Evolutionary conservation across 177 flowering plant genomes (phyloP), one percentile per base, ranked within the genome.

Genomic region (Vitis hybrid): DNA sequence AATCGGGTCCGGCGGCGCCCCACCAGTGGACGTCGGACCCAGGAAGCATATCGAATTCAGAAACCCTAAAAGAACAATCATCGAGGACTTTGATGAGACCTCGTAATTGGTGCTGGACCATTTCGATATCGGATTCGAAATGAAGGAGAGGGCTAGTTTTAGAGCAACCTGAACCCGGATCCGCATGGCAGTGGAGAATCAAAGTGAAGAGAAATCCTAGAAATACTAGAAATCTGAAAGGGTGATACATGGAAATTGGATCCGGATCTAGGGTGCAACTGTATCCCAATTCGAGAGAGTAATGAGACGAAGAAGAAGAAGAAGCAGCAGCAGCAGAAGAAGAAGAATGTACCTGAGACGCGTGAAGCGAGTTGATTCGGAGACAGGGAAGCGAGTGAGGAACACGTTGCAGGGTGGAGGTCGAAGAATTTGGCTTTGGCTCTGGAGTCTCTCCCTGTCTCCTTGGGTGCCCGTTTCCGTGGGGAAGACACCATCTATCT

Each of bases 21-120:
- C 99, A 90, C 93, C 93, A 95, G 35, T 69, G 82, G 48, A 95
- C 98, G 70, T 91, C 91, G 14, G 87, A 75, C 11, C 98, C 99
- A 18, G 83, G 59, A 4, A 95, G 79, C 99, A 95, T 95, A 71
- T 95, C 97, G 59, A 95, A 95, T 50, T 83, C 80, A 51, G 85
- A 79, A 67, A 95, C 92, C 79, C 74, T 70, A 79, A 95, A 95
- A 0, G 99, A 91, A 70, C 99, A 95, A 59, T 84, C 89, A 71
- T 91, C 91, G 27, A 90, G 9, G 0, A 93, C 17, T 3, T 68
- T 77, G 62, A 95, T 50, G 7, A 77, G 61, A 0, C 99, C 99
- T 64, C 99, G 78, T 57, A 95, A 57, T 58, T 95, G 97, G 76
- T 95, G 97, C 71, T 90, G 97, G 10, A 84, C 78, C 98, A 93